phyloP scores from a whole-genome alignment of 208 protist genomes.

The Crithidia brevicula region DNA sequence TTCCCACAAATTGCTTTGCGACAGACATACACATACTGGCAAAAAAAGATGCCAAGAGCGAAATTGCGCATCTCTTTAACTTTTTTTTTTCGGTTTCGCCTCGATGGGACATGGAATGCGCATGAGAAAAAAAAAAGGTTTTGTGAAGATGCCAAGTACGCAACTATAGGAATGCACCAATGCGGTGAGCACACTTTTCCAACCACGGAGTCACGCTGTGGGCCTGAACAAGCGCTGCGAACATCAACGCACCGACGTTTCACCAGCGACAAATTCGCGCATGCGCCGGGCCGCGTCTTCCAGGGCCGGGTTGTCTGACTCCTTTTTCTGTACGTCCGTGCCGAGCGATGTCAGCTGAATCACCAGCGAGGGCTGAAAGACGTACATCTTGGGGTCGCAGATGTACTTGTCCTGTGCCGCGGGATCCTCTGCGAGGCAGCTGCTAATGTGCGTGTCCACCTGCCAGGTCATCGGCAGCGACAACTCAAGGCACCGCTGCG shows the following conservation, averaged over 20 bases:
- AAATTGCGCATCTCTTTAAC: no score
- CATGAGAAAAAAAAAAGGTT: no score
- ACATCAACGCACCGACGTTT: constrained; percentile 75
- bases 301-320: constrained; percentile 67
- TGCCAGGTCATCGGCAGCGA: constrained; percentile 91
- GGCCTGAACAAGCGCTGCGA: no score
- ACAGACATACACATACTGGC: no score
- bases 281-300: constrained; percentile 89
- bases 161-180: no score
- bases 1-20: no score
- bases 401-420: constrained; percentile 83
- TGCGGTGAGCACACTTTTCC: neutral
- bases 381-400: constrained; percentile 87
- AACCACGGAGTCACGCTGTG: neutral
- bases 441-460: constrained; percentile 91
- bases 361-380: constrained; percentile 86
- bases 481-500: constrained; percentile 78
- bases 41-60: no score
- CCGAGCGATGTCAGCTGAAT: constrained; percentile 90
- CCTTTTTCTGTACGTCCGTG: constrained; percentile 90
- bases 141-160: no score
- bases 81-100: no score
- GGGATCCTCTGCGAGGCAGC: constrained; percentile 55
- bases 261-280: constrained; percentile 90
- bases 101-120: no score